Percentiles rank a stretch among this genome's conserved stretches.
phyloP scores from a whole-genome alignment of 768 basidiomycete species.

The Termitomyces sp. region DNA sequence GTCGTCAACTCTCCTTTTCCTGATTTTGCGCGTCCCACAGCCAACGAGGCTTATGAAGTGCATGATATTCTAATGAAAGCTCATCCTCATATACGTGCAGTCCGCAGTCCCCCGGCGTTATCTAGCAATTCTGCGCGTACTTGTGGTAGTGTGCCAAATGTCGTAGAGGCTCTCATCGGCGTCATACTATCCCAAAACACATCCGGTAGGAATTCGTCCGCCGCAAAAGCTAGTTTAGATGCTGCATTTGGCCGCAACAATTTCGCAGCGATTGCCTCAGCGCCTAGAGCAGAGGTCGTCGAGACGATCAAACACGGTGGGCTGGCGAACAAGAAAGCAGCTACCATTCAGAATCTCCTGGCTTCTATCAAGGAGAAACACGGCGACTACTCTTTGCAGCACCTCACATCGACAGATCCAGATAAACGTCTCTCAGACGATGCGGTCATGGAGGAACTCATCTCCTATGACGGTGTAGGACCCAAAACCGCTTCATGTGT shows the following conservation, averaged over 20 bases:
- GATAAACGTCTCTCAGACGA: constrained; percentile 38
- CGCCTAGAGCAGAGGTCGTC: constrained; percentile 40
- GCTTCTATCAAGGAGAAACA: constrained; percentile 41
- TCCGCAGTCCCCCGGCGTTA: background rate
- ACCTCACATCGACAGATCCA: constrained; percentile 34
- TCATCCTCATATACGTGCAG: background rate
- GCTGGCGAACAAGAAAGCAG: constrained; percentile 60
- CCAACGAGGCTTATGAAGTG: background rate
- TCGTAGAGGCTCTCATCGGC: constrained; percentile 56
- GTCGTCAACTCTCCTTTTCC: background rate
- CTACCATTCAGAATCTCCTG: constrained; percentile 50
- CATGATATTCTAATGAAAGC: background rate
- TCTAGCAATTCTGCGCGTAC: constrained; percentile 28
- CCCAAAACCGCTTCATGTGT: constrained; percentile 68
- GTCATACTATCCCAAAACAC: constrained; percentile 65
- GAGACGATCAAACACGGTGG: constrained; percentile 54
- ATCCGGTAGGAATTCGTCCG: constrained; percentile 45
- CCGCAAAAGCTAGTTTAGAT: constrained; percentile 49
- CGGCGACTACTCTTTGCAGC: constrained; percentile 57
- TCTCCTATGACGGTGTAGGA: constrained; percentile 57
- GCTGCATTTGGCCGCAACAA: background rate
- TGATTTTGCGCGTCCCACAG: background rate
- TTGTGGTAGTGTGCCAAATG: constrained; percentile 48
- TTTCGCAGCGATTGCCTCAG: constrained; percentile 31
- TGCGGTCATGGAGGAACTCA: constrained; percentile 55